A percentile compares a stretch with the other conserved stretches of the same genome.
These are phyloP conservation scores for Panicum miliaceum DNA, from an alignment of 176 grass and related monocot species.

Conservation along the genomic window DNA sequence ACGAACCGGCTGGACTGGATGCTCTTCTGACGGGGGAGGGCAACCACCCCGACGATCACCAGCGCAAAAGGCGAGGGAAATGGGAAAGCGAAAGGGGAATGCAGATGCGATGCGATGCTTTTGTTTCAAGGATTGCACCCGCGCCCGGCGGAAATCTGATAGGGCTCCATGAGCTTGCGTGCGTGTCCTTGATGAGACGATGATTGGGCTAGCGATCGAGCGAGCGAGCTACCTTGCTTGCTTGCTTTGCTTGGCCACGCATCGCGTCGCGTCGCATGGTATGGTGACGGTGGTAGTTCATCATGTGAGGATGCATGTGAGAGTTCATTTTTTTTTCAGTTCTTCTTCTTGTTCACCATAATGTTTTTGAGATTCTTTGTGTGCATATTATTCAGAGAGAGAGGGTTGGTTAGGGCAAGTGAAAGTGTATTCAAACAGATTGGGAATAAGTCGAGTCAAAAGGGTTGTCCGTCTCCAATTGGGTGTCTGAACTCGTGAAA, in stretches of 20 bases:
- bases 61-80: constrained; percentile 9
- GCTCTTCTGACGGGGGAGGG: constrained; percentile 44
- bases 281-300: constrained; percentile 31
- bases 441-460: constrained; percentile 52
- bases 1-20: constrained; percentile 77
- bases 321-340: background rate
- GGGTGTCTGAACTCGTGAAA: background rate
- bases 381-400: constrained; percentile 70
- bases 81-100: constrained; percentile 6
- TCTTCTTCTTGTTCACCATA: constrained; percentile 37
- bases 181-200: background rate
- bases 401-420: constrained; percentile 24
- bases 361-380: constrained; percentile 80
- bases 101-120: constrained; percentile 29
- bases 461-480: constrained; percentile 32
- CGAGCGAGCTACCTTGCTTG: background rate
- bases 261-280: constrained; percentile 12
- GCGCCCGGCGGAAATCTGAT: constrained; percentile 20
- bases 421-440: constrained; percentile 52
- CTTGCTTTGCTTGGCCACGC: constrained; percentile 30
- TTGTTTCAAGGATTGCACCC: constrained; percentile 60
- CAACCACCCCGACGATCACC: background rate
- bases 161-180: no score
- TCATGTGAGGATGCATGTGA: constrained; percentile 45
- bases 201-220: constrained; percentile 26